These are phyloP conservation scores for Trypanosoma scelopori DNA, from an alignment of 208 protist species.

Conservation along the genomic window DNA sequence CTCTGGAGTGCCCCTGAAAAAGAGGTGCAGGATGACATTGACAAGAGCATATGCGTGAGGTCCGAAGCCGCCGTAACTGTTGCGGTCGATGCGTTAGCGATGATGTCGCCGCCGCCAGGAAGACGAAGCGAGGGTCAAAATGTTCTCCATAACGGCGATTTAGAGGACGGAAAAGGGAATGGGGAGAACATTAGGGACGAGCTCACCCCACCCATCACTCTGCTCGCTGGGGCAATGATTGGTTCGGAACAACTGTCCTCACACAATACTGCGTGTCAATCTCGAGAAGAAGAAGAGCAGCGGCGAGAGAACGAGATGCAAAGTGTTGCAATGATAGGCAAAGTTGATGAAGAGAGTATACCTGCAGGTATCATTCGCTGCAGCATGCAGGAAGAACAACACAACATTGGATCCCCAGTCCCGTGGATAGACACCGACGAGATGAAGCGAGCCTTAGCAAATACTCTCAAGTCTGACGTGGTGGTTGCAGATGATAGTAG, in stretches of 20 bases:
- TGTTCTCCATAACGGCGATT: background rate
- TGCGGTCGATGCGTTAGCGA: background rate
- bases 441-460: background rate
- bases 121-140: background rate
- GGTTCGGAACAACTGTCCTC: background rate
- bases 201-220: background rate
- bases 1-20: background rate
- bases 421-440: background rate
- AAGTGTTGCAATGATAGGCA: background rate
- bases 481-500: slow-evolving; percentile 7
- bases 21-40: background rate
- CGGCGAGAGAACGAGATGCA: background rate
- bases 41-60: background rate
- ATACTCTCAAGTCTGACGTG: slow-evolving; percentile 9
- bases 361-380: slow-evolving; percentile 7
- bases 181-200: background rate
- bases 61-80: background rate
- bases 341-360: background rate
- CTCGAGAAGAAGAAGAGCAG: slow-evolving; percentile 3
- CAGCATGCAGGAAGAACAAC: slow-evolving; percentile 5
- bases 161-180: background rate
- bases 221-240: background rate
- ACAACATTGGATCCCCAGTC: background rate
- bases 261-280: background rate
- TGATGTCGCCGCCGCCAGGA: background rate